Evolutionary conservation across 495 filamentous ascomycete genomes (phyloP).

Genomic region (Patellaria atrata): DNA sequence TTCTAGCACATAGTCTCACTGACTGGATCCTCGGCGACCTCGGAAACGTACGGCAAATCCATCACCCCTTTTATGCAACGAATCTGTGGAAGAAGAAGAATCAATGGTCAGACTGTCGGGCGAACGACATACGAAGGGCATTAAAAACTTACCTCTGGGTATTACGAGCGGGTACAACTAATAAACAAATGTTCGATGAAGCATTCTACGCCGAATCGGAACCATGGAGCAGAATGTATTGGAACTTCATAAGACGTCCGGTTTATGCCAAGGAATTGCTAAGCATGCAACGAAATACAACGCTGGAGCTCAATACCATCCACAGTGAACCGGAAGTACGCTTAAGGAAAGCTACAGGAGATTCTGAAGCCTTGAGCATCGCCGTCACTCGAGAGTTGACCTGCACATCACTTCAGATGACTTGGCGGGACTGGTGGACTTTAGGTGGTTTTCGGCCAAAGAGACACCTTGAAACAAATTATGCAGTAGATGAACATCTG

Average conservation of each 20-base stretch:
- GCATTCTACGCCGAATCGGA: conserved; percentile 4
- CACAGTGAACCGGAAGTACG: no score
- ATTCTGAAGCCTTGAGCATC: no score
- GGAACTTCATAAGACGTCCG: conserved; percentile 5
- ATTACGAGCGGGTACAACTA: conserved; percentile 1
- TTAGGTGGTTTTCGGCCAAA: no score
- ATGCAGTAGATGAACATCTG: no score
- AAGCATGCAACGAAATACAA: no score
- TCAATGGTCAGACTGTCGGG: conserved; percentile 6
- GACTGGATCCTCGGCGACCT: conserved; percentile 20
- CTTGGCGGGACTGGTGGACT: no score
- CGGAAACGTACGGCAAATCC: conserved; percentile 18
- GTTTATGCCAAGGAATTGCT: no score
- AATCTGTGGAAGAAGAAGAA: conserved; percentile 1
- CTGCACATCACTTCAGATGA: no score
- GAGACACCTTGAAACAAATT: no score
- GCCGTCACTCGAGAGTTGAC: no score
- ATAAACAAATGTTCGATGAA: conserved; percentile 3
- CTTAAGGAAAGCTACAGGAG: no score
- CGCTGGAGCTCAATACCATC: no score
- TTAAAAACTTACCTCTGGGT: conserved; percentile 11
- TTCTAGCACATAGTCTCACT: conserved; percentile 10
- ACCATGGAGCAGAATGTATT: conserved; percentile 8
- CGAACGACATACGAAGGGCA: conserved; percentile 11
- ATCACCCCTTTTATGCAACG: conserved; percentile 14